phyloP scores from a whole-genome alignment of 2,329 filamentous ascomycete genomes.

The Samsoniella hepiali region DNA sequence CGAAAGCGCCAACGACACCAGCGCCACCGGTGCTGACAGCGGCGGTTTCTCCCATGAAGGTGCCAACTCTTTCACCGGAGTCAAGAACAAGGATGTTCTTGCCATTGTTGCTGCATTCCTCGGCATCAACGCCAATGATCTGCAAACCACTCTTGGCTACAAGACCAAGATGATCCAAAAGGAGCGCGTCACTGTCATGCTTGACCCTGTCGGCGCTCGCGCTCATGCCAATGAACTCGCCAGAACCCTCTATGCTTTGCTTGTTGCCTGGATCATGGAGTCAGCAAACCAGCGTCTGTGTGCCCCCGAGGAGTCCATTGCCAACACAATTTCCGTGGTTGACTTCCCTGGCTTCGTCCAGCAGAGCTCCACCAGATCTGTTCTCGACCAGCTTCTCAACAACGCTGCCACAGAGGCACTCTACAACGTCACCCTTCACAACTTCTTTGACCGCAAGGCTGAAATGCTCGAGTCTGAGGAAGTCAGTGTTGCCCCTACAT shows the following conservation, averaged over 20 bases:
- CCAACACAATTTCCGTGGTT: slow-evolving; percentile 90
- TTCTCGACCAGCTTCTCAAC: slow-evolving; percentile 87
- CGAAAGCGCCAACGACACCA: slow-evolving; percentile 74
- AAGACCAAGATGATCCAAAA: slow-evolving; percentile 95
- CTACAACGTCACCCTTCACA: slow-evolving; percentile 90
- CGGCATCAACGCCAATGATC: slow-evolving; percentile 73
- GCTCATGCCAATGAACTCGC: slow-evolving; percentile 93
- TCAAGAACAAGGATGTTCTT: slow-evolving; percentile 91
- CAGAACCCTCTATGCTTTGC: slow-evolving; percentile 84
- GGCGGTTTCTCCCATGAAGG: slow-evolving; percentile 96
- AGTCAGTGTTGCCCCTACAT: slow-evolving; percentile 82
- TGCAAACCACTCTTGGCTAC: slow-evolving; percentile 88
- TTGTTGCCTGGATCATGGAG: slow-evolving; percentile 93
- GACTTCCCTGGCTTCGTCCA: slow-evolving; percentile 96
- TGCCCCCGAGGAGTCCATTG: slow-evolving; percentile 80
- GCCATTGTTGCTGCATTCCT: slow-evolving; percentile 89
- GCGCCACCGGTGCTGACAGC: slow-evolving; percentile 79
- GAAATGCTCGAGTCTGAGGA: slow-evolving; percentile 94
- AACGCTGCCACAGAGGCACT: slow-evolving; percentile 90
- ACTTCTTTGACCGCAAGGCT: slow-evolving; percentile 92
- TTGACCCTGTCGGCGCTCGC: slow-evolving; percentile 85
- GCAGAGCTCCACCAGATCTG: slow-evolving; percentile 75
- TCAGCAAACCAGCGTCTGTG: slow-evolving; percentile 87
- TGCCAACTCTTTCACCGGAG: slow-evolving; percentile 76
- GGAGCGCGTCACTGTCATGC: slow-evolving; percentile 97